Conservation (phyloP, 352 stramenopile species). For the Pythium vanterpoolii region DNA sequence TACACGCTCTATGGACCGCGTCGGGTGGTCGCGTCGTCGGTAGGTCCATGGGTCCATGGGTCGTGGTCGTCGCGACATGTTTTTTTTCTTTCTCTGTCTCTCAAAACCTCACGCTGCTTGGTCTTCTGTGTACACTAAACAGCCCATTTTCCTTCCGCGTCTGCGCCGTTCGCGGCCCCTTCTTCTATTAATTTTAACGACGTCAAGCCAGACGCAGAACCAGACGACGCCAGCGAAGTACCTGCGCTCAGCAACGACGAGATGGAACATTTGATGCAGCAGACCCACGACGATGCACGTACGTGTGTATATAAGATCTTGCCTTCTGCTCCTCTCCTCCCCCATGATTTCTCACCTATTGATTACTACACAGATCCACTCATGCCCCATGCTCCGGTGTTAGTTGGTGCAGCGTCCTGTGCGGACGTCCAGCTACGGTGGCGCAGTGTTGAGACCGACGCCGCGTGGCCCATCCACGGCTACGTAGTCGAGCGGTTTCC, state of each 20-base stretch:
- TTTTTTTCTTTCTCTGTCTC: too few relatives aligned
- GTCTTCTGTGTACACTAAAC: too few relatives aligned
- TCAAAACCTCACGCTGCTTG: too few relatives aligned
- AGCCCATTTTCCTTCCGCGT: not conserved
- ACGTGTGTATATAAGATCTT: not conserved
- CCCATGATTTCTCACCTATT: not conserved
- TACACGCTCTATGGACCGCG: constrained; percentile 6
- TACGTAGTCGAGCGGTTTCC: constrained; percentile 50
- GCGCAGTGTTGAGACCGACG: constrained; percentile 39
- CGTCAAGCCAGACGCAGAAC: constrained; percentile 1
- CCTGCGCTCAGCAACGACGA: constrained; percentile 9
- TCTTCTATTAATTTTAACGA: not conserved
- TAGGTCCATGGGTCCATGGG: too few relatives aligned
- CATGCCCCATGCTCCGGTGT: constrained; percentile 42
- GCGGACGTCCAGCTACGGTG: constrained; percentile 42
- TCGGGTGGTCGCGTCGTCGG: constrained; percentile 10
- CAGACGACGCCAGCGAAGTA: not conserved
- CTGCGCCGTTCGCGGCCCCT: not conserved
- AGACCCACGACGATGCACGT: constrained; percentile 18
- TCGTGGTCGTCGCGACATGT: too few relatives aligned
- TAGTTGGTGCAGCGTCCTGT: constrained; percentile 38
- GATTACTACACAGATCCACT: constrained; percentile 28
- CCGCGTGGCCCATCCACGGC: constrained; percentile 36
- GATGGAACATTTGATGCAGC: constrained; percentile 15
- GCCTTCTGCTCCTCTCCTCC: not conserved